Percentiles rank a stretch among this genome's conserved stretches.
Conservation (phyloP, 2,329 filamentous ascomycete genomes). For the Raffaelea deltoideospora region DNA sequence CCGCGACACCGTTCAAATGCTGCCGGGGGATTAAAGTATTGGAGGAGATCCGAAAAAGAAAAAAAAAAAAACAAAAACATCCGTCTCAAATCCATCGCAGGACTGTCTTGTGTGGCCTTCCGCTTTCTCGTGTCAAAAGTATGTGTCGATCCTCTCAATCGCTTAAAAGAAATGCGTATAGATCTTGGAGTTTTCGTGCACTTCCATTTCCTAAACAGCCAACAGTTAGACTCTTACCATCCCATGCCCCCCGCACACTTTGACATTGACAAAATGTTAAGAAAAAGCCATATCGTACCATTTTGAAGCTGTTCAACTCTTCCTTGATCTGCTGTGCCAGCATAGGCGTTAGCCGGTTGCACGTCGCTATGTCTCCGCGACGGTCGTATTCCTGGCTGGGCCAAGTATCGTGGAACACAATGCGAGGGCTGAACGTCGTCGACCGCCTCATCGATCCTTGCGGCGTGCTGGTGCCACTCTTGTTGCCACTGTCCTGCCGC, state of each 20-base stretch:
- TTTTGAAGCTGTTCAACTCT: conserved; percentile 98
- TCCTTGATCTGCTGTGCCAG: conserved; percentile 98
- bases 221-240: background rate
- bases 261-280: no score
- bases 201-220: conserved; percentile 79
- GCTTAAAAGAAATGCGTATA: conserved; percentile 95
- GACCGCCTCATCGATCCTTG: conserved; percentile 47
- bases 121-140: background rate
- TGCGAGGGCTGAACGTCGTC: conserved; percentile 74
- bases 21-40: no score
- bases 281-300: conserved; percentile 45
- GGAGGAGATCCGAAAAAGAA: conserved; percentile 6
- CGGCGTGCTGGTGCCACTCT: conserved; percentile 69
- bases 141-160: background rate
- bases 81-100: background rate
- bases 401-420: conserved; percentile 95
- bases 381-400: conserved; percentile 91
- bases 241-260: no score
- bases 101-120: background rate
- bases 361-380: conserved; percentile 89
- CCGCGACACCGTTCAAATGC: conserved; percentile 15
- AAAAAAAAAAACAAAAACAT: background rate
- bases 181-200: conserved; percentile 96
- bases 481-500: conserved; percentile 57
- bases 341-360: conserved; percentile 93